Evolutionary conservation across 495 filamentous ascomycete species (phyloP), one percentile per base, ranked within the genome.

Genomic region (Corynascus novoguineensis): DNA sequence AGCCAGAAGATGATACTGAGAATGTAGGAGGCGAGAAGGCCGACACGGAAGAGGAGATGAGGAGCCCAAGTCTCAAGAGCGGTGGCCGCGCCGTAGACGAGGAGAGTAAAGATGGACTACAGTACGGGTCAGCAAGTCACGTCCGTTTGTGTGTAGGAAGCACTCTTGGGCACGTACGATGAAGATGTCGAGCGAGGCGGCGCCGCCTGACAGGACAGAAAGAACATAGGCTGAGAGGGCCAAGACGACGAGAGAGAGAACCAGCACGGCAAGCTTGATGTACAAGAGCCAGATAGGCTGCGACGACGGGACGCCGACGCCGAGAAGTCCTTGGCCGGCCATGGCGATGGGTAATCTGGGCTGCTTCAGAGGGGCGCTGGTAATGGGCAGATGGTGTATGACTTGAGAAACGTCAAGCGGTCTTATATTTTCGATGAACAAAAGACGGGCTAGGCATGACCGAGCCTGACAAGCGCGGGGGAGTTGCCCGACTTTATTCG

Each of bases 1-100:
- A 75, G 64, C 74, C 74, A 76, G 57, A 74, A 75, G 40, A 76
- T 67, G 29, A 66, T 21, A 48, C 53, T 59, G 51, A 76, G 60
- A 40, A 61, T 50, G 58, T 73, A 70, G 19, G 51, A 55, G 38
- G 71, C 40, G 11, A 73, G 32, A 21, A 62, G 47, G 37, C 28
- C 59, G 41, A 73, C 50, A 52, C 73, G 70, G 60, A 66, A 73
- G 54, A 72, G 76, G 53, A 65, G 42, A 8, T 63, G 64, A 6
- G 68, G 67, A 5, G 61, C 61, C 9, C 22, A 60, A 15, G 64
- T 35, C 61, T 72, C 68, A n/a, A 70, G 24, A 7, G 52, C 65
- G 11, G 60, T 58, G 3, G 61, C 49, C 25, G 52, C 63, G 49
- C 71, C 73, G 57, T 73, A 72, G 50, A 72, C 52, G 38, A 73